Conservation (phyloP, 306 rosid species). For the Glycine tomentella region DNA sequence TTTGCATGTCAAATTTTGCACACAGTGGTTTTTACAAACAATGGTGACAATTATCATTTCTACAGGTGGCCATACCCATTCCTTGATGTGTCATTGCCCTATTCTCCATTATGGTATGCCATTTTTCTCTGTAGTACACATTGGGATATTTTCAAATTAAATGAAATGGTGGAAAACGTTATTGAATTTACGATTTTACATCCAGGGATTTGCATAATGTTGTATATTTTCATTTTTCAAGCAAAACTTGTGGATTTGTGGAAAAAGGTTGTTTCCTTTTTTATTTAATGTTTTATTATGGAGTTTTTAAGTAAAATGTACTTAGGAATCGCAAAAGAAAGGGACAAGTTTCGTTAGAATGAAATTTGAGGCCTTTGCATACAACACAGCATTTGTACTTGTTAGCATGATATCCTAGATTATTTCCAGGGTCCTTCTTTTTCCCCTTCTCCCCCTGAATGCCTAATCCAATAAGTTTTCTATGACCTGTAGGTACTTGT, state of each 20-base stretch:
- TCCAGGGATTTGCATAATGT: neutral
- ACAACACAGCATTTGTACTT: neutral
- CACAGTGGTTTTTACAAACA: conserved; percentile 24
- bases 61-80: conserved; percentile 92
- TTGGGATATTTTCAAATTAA: conserved; percentile 29
- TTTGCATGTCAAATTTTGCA: conserved; percentile 5
- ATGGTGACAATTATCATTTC: conserved; percentile 37
- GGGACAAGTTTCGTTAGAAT: conserved; percentile 10
- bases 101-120: conserved; percentile 76
- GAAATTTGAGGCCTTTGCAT: neutral
- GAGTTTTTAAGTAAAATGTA: neutral
- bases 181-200: conserved; percentile 25
- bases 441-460: neutral
- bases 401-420: neutral
- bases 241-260: conserved; percentile 5
- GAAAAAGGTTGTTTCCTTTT: conserved; percentile 4
- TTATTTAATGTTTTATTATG: conserved; percentile 4
- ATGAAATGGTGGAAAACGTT: neutral
- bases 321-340: conserved; percentile 3
- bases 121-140: conserved; percentile 26
- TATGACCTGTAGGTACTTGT: conserved; percentile 53
- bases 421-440: neutral
- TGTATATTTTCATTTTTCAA: conserved; percentile 14
- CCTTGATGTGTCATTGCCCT: conserved; percentile 76
- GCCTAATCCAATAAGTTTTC: conserved; percentile 25